Percentiles rank a stretch among this genome's conserved stretches.
These are phyloP conservation scores for Hypomontagnella submonticulosa DNA, from an alignment of 495 filamentous ascomycete species.

Conservation along the genomic window DNA sequence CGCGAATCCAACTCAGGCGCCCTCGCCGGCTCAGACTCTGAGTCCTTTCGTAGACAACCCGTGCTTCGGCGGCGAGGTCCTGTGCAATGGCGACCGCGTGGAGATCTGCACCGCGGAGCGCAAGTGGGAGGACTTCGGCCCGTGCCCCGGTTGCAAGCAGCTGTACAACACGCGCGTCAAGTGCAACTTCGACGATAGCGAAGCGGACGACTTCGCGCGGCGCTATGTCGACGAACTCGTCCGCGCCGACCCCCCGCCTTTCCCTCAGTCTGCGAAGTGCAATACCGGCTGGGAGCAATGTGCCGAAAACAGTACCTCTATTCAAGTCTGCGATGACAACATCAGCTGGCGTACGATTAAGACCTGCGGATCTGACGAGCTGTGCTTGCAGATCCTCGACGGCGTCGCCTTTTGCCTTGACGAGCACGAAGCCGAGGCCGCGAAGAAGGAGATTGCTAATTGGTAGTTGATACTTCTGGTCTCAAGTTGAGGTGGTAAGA, in stretches of 20 bases:
- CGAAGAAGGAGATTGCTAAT: neutral
- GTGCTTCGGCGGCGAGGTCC: slow-evolving; percentile 27
- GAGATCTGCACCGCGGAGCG: slow-evolving; percentile 10
- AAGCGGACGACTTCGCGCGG: neutral
- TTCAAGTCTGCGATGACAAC: slow-evolving; percentile 2
- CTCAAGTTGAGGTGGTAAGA: neutral
- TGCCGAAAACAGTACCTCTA: neutral
- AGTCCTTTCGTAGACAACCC: slow-evolving; percentile 1
- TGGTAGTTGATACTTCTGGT: neutral
- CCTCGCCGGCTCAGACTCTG: neutral
- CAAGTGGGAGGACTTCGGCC: slow-evolving; percentile 30
- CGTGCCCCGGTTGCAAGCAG: slow-evolving; percentile 34
- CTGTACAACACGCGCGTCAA: slow-evolving; percentile 30
- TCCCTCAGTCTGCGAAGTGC: neutral
- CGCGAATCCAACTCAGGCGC: neutral
- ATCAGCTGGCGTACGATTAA: neutral
- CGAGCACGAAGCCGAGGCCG: neutral
- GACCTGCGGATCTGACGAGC: neutral
- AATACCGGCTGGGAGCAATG: slow-evolving; percentile 11
- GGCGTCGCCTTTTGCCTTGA: slow-evolving; percentile 18
- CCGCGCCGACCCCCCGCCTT: neutral
- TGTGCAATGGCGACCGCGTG: slow-evolving; percentile 24
- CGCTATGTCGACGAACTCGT: neutral
- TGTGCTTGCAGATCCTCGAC: slow-evolving; percentile 1
- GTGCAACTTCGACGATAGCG: slow-evolving; percentile 12